Conservation (phyloP, 345 rosid genomes). For the Erysimum cheiranthoides region DNA sequence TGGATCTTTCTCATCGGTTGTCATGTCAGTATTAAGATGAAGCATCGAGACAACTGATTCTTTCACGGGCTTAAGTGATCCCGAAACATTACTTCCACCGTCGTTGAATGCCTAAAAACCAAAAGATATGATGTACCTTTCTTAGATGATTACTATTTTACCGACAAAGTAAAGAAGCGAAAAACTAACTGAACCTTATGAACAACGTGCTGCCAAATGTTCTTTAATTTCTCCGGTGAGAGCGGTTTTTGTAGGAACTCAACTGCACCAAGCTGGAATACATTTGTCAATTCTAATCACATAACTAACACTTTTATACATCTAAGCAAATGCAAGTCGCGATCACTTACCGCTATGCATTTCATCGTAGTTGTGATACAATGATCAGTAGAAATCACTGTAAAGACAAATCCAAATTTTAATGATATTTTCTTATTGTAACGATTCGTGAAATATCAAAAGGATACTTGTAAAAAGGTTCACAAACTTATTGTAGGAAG, state of each 20-base stretch:
- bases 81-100: constrained; percentile 53
- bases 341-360: constrained; percentile 81
- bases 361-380: constrained; percentile 91
- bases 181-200: constrained; percentile 66
- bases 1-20: constrained; percentile 54
- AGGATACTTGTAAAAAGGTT: constrained; percentile 5
- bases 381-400: constrained; percentile 82
- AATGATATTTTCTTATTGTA: neutral
- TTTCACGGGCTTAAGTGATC: constrained; percentile 74
- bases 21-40: constrained; percentile 54
- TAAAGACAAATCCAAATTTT: constrained; percentile 25
- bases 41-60: constrained; percentile 69
- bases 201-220: constrained; percentile 98
- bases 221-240: constrained; percentile 76
- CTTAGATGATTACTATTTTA: neutral
- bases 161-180: neutral
- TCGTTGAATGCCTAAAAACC: constrained; percentile 74
- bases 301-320: constrained; percentile 6
- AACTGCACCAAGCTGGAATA: constrained; percentile 92
- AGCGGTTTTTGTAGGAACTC: constrained; percentile 93
- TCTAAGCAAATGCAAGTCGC: constrained; percentile 28
- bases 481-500: constrained; percentile 77
- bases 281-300: constrained; percentile 42
- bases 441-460: neutral
- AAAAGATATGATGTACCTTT: constrained; percentile 3